These are phyloP conservation scores for Kwoniella sp. DNA, from an alignment of 768 basidiomycete genomes.

Conservation along the genomic window DNA sequence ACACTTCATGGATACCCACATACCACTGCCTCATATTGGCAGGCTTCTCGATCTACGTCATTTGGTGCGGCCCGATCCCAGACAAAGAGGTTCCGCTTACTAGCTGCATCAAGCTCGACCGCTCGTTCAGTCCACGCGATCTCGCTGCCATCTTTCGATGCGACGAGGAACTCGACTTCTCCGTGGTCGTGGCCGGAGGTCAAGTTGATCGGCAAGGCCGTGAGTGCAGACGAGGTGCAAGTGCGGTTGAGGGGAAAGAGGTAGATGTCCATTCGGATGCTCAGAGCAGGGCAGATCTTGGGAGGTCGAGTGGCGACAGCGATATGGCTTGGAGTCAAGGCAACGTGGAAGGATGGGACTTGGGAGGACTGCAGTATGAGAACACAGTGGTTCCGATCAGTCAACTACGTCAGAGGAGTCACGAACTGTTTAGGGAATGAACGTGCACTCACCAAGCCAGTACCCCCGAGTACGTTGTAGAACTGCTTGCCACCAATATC, in stretches of 20 bases:
- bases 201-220: neutral
- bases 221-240: neutral
- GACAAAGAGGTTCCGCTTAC: neutral
- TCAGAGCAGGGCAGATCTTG: neutral
- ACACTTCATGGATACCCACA: neutral
- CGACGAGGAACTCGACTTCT: neutral
- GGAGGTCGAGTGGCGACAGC: neutral
- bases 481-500: constrained; percentile 52
- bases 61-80: neutral
- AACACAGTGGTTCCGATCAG: no score
- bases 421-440: no score
- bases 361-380: neutral
- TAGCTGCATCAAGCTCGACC: neutral
- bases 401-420: neutral
- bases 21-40: constrained; percentile 1
- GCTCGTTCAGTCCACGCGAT: neutral
- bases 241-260: neutral
- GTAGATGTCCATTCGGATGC: neutral
- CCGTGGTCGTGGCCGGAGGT: neutral
- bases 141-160: neutral
- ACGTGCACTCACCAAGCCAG: constrained; percentile 17
- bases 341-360: neutral
- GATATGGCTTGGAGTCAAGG: neutral
- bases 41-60: neutral
- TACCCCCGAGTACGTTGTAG: constrained; percentile 24